phyloP scores from a whole-genome alignment of 352 stramenopile genomes.

The Globisporangium alternatum region DNA sequence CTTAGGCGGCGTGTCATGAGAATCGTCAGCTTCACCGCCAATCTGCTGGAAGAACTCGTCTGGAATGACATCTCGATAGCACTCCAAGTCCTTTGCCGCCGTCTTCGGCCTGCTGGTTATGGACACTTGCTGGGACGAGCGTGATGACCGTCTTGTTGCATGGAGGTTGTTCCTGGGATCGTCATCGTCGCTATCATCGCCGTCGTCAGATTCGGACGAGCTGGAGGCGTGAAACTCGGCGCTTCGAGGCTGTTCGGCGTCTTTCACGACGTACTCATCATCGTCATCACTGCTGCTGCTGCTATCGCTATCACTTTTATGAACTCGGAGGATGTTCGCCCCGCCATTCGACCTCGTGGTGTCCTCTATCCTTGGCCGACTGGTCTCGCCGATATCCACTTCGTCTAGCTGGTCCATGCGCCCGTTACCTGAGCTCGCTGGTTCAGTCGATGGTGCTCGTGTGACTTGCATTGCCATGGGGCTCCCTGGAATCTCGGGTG shows the following conservation, averaged over 20 bases:
- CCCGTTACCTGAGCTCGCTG: background rate
- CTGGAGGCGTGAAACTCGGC: constrained; percentile 59
- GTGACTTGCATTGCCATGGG: constrained; percentile 34
- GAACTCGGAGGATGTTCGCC: constrained; percentile 20
- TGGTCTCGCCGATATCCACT: background rate
- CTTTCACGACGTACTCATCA: constrained; percentile 60
- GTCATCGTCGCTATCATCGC: constrained; percentile 14
- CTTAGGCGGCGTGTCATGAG: background rate
- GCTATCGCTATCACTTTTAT: constrained; percentile 7
- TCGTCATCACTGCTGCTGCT: constrained; percentile 11
- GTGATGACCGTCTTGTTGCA: background rate
- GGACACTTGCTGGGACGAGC: constrained; percentile 4
- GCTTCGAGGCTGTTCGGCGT: constrained; percentile 46
- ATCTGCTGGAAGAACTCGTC: constrained; percentile 55
- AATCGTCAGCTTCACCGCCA: background rate
- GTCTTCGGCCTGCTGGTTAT: constrained; percentile 39
- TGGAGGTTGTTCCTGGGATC: constrained; percentile 5
- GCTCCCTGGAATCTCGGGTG: constrained; percentile 69
- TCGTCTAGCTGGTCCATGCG: background rate
- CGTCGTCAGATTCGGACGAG: constrained; percentile 46
- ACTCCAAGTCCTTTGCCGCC: constrained; percentile 45
- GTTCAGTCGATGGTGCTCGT: background rate
- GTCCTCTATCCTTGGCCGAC: constrained; percentile 1
- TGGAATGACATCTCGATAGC: constrained; percentile 52
- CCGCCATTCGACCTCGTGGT: background rate